Base-by-base conservation (phyloP, 768 basidiomycete species). In the Hygrophoropsis aurantiaca region DNA sequence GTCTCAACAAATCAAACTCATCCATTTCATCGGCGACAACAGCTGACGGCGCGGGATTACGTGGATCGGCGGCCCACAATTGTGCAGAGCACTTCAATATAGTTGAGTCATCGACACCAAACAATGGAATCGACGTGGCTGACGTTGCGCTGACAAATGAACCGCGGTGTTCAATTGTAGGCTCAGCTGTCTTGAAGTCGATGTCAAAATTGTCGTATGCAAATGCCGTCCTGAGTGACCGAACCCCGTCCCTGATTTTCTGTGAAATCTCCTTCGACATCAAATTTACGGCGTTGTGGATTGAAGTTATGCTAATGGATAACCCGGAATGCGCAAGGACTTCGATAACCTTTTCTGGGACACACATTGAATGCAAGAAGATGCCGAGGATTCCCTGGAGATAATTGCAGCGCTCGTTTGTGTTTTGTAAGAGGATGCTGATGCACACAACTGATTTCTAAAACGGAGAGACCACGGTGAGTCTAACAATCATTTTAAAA, bases 181-280 rank as follows among this genome's bases (percentile, higher is more conserved):
- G 67, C 4, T 59, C 47, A 1, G 54, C 16, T 9, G 55, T 44
- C 35, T 68, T 63, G 7, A 74, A 46, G 20, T 69, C 56, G 7
- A 74, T 58, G 45, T 78, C 72, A 25, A 75, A 62, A 46, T 78
- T 78, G 50, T 78, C 69, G 25, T 70, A 76, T 5, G 68, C 70
- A 57, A 61, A 69, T 4, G 47, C 40, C 0, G 57, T n/a, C n/a
- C n/a, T n/a, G n/a, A n/a, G n/a, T n/a, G n/a, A n/a, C n/a, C n/a
- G n/a, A n/a, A n/a, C n/a, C n/a, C n/a, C n/a, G n/a, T n/a, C n/a
- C n/a, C n/a, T n/a, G n/a, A n/a, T n/a, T n/a, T n/a, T n/a, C n/a
- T n/a, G n/a, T n/a, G n/a, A n/a, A n/a, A n/a, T n/a, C n/a, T n/a
- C n/a, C n/a, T n/a, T n/a, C n/a, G 58, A 57, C 10, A 65, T 44